phyloP scores from a whole-genome alignment of 2,329 filamentous ascomycete genomes.

The Epichloe scottii region DNA sequence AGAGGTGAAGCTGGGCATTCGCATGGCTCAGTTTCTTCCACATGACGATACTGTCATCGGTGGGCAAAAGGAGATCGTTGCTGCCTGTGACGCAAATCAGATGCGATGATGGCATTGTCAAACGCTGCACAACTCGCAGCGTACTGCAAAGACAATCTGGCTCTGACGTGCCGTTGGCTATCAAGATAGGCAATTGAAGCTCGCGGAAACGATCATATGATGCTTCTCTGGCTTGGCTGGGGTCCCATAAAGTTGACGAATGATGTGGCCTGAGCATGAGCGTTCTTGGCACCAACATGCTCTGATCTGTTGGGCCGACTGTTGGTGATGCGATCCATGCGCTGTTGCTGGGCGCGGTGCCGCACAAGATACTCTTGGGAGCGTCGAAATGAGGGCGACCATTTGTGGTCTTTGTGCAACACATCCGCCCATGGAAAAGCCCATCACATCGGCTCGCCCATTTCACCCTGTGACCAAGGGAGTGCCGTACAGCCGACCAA shows the following conservation, averaged over 20 bases:
- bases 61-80: constrained; percentile 23
- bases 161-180: constrained; percentile 23
- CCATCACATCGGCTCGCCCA: constrained; percentile 32
- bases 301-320: constrained; percentile 14
- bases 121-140: not conserved
- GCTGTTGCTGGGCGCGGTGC: no score
- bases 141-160: not conserved
- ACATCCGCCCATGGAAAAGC: constrained; percentile 37
- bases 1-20: constrained; percentile 21
- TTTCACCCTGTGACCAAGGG: constrained; percentile 27
- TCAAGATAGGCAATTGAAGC: constrained; percentile 23
- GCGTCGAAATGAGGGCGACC: constrained; percentile 28
- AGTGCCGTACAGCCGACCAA: constrained; percentile 17
- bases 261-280: constrained; percentile 19
- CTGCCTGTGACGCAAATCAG: constrained; percentile 13
- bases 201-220: constrained; percentile 22
- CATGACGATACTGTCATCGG: constrained; percentile 25
- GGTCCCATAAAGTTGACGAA: constrained; percentile 25
- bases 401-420: constrained; percentile 26
- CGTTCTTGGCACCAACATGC: constrained; percentile 14
- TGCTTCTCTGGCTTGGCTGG: constrained; percentile 18
- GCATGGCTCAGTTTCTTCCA: constrained; percentile 22
- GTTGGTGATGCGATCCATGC: constrained; percentile 20
- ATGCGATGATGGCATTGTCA: not conserved
- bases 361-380: no score